A percentile compares a stretch with the other conserved stretches of the same genome.
These are phyloP conservation scores for Trichomonas gallinae DNA, from an alignment of 208 protist species.

Conservation along the genomic window DNA sequence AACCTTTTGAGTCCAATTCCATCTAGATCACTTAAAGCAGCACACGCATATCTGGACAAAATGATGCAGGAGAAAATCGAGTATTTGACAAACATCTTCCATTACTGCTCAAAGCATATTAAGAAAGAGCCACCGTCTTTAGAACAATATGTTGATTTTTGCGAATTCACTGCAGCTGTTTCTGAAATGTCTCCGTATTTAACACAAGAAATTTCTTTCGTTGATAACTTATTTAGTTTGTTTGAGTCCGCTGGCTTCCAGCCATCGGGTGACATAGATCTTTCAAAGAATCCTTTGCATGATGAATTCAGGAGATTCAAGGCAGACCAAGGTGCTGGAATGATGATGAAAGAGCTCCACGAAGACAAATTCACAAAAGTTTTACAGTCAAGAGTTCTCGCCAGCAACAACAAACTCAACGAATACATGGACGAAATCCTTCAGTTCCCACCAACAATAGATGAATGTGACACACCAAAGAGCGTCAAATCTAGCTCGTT, in stretches of 20 bases:
- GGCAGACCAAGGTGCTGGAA: neutral
- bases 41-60: neutral
- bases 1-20: neutral
- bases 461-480: too few relatives aligned
- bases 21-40: neutral
- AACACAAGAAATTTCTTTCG: neutral
- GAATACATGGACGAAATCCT: neutral
- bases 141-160: neutral
- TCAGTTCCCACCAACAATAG: neutral
- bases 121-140: neutral
- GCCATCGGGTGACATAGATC: neutral
- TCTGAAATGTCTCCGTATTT: neutral
- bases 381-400: neutral
- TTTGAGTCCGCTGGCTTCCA: neutral
- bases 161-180: neutral
- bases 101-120: neutral
- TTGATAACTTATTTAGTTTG: neutral
- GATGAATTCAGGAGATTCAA: conserved; percentile 3
- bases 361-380: neutral
- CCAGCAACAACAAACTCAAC: neutral
- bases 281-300: neutral
- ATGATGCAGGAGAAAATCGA: neutral
- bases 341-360: neutral
- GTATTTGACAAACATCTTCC: neutral
- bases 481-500: neutral